These are phyloP conservation scores for Kondoa malvinella DNA, from an alignment of 768 basidiomycete genomes.

Conservation along the genomic window DNA sequence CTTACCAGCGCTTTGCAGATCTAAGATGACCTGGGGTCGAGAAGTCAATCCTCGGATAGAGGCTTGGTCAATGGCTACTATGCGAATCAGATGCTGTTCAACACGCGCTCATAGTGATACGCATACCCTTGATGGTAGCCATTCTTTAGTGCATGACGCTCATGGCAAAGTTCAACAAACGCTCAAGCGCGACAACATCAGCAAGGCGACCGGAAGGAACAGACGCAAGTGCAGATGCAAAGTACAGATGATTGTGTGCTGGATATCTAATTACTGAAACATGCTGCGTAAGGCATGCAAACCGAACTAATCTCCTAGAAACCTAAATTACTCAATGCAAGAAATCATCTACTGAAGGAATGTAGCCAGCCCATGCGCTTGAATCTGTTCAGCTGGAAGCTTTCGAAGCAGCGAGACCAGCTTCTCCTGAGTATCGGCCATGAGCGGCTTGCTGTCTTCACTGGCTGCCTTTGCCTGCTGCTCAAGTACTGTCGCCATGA, in stretches of 20 bases:
- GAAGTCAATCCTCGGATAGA: background rate
- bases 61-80: background rate
- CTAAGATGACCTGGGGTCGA: conserved; percentile 78
- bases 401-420: background rate
- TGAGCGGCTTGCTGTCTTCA: conserved; percentile 2
- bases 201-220: no score
- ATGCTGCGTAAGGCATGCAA: background rate
- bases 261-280: background rate
- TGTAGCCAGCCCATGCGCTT: background rate
- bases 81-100: background rate
- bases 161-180: no score
- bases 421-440: conserved; percentile 1
- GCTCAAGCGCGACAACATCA: no score
- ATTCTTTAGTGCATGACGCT: no score
- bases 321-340: no score
- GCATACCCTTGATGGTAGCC: background rate
- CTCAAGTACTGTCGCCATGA: background rate
- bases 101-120: background rate
- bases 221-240: no score
- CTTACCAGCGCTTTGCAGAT: conserved; percentile 58
- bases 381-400: background rate
- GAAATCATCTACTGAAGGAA: conserved; percentile 2
- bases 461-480: background rate
- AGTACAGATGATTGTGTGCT: no score
- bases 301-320: no score